Percentiles rank a stretch among this genome's conserved stretches.
Evolutionary conservation across 352 stramenopile genomes (phyloP).

Genomic region (Phytophthora boehmeriae): DNA sequence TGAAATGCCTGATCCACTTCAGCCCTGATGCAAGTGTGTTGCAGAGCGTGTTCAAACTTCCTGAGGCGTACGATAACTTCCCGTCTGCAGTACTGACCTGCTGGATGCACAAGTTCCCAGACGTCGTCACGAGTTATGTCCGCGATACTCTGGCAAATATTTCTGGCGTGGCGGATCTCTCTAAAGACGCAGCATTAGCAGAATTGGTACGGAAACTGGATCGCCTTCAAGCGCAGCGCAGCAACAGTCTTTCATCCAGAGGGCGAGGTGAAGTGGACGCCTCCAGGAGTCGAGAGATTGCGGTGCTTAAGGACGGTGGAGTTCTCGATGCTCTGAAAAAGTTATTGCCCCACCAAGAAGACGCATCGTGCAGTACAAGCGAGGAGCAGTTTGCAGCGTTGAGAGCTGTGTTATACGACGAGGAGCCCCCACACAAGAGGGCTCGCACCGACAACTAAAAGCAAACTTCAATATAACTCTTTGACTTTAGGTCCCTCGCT

Average conservation of each 20-base stretch:
- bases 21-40: slow-evolving; percentile 68
- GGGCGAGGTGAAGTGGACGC: slow-evolving; percentile 2
- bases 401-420: slow-evolving; percentile 24
- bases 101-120: slow-evolving; percentile 74
- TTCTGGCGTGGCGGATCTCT: slow-evolving; percentile 15
- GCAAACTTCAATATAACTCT: background rate
- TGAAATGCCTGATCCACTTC: slow-evolving; percentile 81
- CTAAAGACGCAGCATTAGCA: slow-evolving; percentile 45
- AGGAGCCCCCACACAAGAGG: slow-evolving; percentile 67
- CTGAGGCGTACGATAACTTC: slow-evolving; percentile 66
- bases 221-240: slow-evolving; percentile 52
- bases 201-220: slow-evolving; percentile 72
- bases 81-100: slow-evolving; percentile 64
- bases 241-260: slow-evolving; percentile 8
- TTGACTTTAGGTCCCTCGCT: background rate
- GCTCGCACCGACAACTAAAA: slow-evolving; percentile 40
- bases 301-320: slow-evolving; percentile 55
- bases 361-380: slow-evolving; percentile 1
- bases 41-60: slow-evolving; percentile 79
- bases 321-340: slow-evolving; percentile 44
- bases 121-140: slow-evolving; percentile 65
- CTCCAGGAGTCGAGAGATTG: slow-evolving; percentile 20
- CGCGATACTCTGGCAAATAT: slow-evolving; percentile 48
- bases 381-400: slow-evolving; percentile 33
- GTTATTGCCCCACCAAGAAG: slow-evolving; percentile 31